Evolutionary conservation across 495 filamentous ascomycete species (phyloP).

Genomic region (Lentithecium fluviatile): DNA sequence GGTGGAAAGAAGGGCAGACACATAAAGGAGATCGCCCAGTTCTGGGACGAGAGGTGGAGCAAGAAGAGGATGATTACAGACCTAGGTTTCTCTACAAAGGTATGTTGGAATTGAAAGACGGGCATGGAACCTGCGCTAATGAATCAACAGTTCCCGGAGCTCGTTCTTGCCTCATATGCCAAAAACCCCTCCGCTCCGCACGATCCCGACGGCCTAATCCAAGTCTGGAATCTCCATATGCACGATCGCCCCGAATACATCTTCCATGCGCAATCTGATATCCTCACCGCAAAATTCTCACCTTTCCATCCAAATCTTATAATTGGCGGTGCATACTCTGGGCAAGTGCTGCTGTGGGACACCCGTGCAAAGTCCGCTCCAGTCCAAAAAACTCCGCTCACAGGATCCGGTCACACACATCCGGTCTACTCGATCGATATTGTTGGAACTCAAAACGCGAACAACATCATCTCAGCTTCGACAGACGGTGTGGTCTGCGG

Average conservation of each 20-base stretch:
- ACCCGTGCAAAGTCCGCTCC: conserved; percentile 78
- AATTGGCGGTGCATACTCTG: conserved; percentile 90
- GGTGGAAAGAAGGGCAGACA: conserved; percentile 73
- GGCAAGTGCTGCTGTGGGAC: conserved; percentile 98
- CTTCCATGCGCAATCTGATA: conserved; percentile 94
- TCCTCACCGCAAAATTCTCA: conserved; percentile 92
- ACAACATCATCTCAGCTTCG: conserved; percentile 93
- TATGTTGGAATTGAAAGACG: conserved; percentile 36
- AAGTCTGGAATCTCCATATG: conserved; percentile 95
- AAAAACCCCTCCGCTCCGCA: conserved; percentile 94
- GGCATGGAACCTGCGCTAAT: conserved; percentile 13
- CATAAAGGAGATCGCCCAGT: conserved; percentile 84
- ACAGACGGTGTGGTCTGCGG: conserved; percentile 96
- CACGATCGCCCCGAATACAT: conserved; percentile 92
- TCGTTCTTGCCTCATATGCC: conserved; percentile 90
- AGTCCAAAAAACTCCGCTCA: conserved; percentile 92
- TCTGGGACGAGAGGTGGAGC: conserved; percentile 93
- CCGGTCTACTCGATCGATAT: conserved; percentile 94
- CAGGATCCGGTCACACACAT: conserved; percentile 89
- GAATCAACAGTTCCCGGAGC: conserved; percentile 70
- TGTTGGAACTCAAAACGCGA: conserved; percentile 96
- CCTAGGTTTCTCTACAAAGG: conserved; percentile 89
- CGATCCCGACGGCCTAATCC: conserved; percentile 89
- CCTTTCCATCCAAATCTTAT: conserved; percentile 96
- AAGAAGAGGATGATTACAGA: conserved; percentile 95